Conservation (phyloP, 2,329 filamentous ascomycete species). For the Xylariaceae sp. region DNA sequence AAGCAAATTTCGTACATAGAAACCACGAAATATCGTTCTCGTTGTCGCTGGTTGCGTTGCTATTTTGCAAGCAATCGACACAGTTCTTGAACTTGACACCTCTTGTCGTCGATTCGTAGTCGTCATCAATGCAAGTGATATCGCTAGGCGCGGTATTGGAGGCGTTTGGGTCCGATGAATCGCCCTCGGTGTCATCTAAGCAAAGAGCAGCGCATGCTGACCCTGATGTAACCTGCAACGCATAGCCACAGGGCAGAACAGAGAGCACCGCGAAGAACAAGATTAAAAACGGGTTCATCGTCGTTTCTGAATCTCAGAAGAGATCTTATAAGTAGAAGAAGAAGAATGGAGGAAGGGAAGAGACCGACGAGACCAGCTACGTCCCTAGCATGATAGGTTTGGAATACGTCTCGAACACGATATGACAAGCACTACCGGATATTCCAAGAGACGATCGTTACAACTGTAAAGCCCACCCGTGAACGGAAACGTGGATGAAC, state of each 20-base stretch:
- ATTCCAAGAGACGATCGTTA: background rate
- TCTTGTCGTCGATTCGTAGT: slow-evolving; percentile 33
- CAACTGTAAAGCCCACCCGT: too few species aligned
- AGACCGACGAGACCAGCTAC: slow-evolving; percentile 1
- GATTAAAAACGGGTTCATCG: slow-evolving; percentile 11
- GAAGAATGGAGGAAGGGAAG: slow-evolving; percentile 3
- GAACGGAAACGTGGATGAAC: background rate
- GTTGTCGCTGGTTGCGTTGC: slow-evolving; percentile 34
- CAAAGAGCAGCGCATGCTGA: slow-evolving; percentile 49
- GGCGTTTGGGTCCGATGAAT: slow-evolving; percentile 31
- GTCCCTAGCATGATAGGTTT: slow-evolving; percentile 14
- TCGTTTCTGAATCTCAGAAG: slow-evolving; percentile 1
- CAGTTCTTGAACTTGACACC: slow-evolving; percentile 48
- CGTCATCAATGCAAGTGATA: slow-evolving; percentile 42
- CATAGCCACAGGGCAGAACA: slow-evolving; percentile 5
- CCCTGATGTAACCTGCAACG: slow-evolving; percentile 42
- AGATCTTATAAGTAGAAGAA: background rate
- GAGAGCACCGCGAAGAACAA: slow-evolving; percentile 8
- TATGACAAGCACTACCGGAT: slow-evolving; percentile 1
- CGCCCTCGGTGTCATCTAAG: slow-evolving; percentile 34
- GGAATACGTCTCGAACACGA: slow-evolving; percentile 3
- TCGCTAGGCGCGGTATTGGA: slow-evolving; percentile 44
- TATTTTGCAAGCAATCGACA: slow-evolving; percentile 43
- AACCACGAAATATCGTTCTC: slow-evolving; percentile 45
- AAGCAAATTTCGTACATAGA: slow-evolving; percentile 38